phyloP scores from a whole-genome alignment of 306 rosid genomes.

The Styphnolobium japonicum region DNA sequence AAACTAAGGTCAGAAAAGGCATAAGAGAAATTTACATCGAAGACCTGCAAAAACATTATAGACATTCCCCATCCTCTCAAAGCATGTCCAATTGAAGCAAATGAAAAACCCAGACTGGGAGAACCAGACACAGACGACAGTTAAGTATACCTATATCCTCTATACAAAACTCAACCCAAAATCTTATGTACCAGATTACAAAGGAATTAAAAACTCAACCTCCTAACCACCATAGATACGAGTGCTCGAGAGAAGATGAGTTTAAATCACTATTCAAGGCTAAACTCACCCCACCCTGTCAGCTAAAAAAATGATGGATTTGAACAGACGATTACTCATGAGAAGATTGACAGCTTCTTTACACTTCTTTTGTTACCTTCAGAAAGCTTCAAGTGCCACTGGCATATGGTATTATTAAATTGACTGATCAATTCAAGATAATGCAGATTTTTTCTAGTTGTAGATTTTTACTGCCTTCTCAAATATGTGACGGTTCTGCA shows the following conservation, averaged over 20 bases:
- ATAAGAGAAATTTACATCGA: background rate
- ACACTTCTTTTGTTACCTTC: background rate
- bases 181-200: conserved; percentile 26
- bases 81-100: conserved; percentile 7
- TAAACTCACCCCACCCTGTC: background rate
- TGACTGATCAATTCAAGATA: background rate
- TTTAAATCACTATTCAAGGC: conserved; percentile 7
- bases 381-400: conserved; percentile 4
- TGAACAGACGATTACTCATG: background rate
- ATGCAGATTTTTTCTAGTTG: conserved; percentile 35
- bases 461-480: conserved; percentile 82
- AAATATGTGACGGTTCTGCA: conserved; percentile 69
- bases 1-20: background rate
- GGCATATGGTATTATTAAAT: background rate
- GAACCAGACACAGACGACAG: conserved; percentile 9
- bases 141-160: conserved; percentile 17
- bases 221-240: background rate
- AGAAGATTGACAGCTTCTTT: conserved; percentile 10
- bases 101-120: conserved; percentile 15
- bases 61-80: background rate
- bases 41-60: conserved; percentile 15
- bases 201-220: conserved; percentile 14
- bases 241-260: background rate
- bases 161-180: conserved; percentile 36
- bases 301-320: conserved; percentile 8